Conservation (phyloP, 2,329 filamentous ascomycete species). For the Trichoderma koningii region DNA sequence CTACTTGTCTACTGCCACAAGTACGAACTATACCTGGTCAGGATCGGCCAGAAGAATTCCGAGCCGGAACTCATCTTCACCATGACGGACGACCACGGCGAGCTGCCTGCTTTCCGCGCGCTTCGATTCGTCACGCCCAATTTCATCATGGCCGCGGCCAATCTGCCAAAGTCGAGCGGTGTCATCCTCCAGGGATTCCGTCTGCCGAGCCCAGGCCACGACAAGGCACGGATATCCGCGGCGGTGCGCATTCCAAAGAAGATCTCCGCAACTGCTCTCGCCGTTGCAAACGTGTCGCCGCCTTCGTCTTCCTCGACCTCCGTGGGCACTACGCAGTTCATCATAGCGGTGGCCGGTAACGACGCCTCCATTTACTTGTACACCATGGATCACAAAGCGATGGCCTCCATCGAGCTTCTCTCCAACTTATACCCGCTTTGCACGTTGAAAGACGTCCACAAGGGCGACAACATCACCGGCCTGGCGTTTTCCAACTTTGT, state of each 20-base stretch:
- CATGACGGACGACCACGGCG: slow-evolving; percentile 52
- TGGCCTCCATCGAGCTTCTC: slow-evolving; percentile 52
- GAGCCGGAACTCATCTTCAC: slow-evolving; percentile 59
- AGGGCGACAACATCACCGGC: slow-evolving; percentile 58
- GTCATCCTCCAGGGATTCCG: slow-evolving; percentile 60
- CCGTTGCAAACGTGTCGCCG: slow-evolving; percentile 69
- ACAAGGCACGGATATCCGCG: slow-evolving; percentile 53
- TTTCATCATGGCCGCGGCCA: slow-evolving; percentile 60
- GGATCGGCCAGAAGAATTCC: slow-evolving; percentile 53
- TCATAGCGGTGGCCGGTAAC: slow-evolving; percentile 77
- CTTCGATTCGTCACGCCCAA: slow-evolving; percentile 61
- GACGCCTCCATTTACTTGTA: slow-evolving; percentile 77
- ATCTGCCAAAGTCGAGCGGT: slow-evolving; percentile 61
- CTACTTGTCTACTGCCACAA: slow-evolving; percentile 78
- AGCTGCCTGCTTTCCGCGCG: slow-evolving; percentile 56
- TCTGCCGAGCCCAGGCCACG: slow-evolving; percentile 45
- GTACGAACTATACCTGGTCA: slow-evolving; percentile 69
- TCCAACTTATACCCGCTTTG: slow-evolving; percentile 55
- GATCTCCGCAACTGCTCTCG: slow-evolving; percentile 75
- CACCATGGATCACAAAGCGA: slow-evolving; percentile 69
- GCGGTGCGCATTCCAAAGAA: slow-evolving; percentile 62
- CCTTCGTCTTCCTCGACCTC: slow-evolving; percentile 52
- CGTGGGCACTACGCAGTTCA: slow-evolving; percentile 70
- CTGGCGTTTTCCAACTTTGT: slow-evolving; percentile 60
- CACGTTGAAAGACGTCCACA: slow-evolving; percentile 57